Conservation (phyloP, 768 basidiomycete genomes). For the Dacryopinax spathularia region DNA sequence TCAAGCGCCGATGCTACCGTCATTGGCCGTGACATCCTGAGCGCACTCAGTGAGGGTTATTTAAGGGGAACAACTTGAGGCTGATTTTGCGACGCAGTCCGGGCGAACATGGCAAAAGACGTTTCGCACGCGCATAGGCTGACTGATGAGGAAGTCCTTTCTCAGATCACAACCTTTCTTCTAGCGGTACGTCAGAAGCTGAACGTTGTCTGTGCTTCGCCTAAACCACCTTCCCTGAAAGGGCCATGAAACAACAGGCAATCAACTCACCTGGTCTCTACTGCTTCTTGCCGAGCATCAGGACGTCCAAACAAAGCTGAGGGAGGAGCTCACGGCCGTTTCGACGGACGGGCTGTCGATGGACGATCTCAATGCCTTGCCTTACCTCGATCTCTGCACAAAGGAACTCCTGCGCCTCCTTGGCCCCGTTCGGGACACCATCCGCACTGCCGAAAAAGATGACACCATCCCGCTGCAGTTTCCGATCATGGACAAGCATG, state of each 20-base stretch:
- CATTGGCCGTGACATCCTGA: conserved; percentile 45
- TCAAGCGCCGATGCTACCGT: conserved; percentile 19
- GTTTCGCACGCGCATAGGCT: conserved; percentile 40
- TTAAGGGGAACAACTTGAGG: neutral
- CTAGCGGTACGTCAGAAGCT: neutral
- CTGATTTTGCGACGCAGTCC: conserved; percentile 20
- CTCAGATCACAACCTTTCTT: conserved; percentile 24
- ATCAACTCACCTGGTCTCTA: conserved; percentile 29
- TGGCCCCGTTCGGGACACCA: conserved; percentile 36
- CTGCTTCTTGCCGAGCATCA: conserved; percentile 22
- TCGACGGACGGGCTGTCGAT: conserved; percentile 19
- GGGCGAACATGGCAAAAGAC: conserved; percentile 51
- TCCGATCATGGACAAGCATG: conserved; percentile 22
- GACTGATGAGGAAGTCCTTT: conserved; percentile 48
- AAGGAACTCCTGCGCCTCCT: conserved; percentile 40
- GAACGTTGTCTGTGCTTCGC: neutral
- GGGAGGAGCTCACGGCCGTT: conserved; percentile 22
- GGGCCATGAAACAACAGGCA: conserved; percentile 17
- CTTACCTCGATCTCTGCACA: conserved; percentile 24
- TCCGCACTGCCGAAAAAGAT: conserved; percentile 38
- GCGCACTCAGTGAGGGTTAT: conserved; percentile 34
- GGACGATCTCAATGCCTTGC: conserved; percentile 22
- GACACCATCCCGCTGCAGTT: conserved; percentile 45
- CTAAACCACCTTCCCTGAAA: neutral
- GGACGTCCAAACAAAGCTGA: conserved; percentile 23